Evolutionary conservation across 495 filamentous ascomycete genomes (phyloP).

Genomic region (Astrocystis sublimbata): DNA sequence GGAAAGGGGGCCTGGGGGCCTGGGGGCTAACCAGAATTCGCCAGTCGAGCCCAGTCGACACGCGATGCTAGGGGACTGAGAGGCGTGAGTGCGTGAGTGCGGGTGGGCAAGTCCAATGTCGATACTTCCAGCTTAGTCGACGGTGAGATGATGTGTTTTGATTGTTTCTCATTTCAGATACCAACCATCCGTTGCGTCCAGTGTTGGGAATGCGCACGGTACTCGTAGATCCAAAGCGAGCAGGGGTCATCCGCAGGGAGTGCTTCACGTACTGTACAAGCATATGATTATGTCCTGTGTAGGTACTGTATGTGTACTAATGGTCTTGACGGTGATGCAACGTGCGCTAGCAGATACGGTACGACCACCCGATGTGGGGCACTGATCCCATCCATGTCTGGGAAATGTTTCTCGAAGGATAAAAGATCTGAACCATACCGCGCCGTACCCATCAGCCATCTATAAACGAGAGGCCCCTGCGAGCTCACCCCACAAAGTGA

Average conservation of each 20-base stretch:
- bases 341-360: neutral
- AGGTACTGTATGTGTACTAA: no score
- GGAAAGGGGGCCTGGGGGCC: constrained; percentile 14
- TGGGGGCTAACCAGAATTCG: constrained; percentile 8
- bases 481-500: constrained; percentile 6
- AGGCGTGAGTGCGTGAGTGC: no score
- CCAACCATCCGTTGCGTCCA: neutral
- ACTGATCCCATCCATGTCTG: constrained; percentile 12
- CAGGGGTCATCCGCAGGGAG: constrained; percentile 1
- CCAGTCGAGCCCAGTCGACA: neutral
- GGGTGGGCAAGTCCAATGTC: constrained; percentile 12
- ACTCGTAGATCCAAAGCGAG: neutral
- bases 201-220: neutral
- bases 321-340: neutral
- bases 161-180: constrained; percentile 1
- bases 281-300: no score
- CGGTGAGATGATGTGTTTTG: constrained; percentile 17
- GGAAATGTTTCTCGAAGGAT: constrained; percentile 8
- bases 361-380: constrained; percentile 2
- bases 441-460: no score
- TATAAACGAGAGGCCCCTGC: no score
- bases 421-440: neutral
- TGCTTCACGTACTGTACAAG: no score
- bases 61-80: constrained; percentile 1
- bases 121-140: constrained; percentile 1